Base-by-base conservation (phyloP, 2,329 filamentous ascomycete species). In the Stagonosporopsis cucurbitacearum region DNA sequence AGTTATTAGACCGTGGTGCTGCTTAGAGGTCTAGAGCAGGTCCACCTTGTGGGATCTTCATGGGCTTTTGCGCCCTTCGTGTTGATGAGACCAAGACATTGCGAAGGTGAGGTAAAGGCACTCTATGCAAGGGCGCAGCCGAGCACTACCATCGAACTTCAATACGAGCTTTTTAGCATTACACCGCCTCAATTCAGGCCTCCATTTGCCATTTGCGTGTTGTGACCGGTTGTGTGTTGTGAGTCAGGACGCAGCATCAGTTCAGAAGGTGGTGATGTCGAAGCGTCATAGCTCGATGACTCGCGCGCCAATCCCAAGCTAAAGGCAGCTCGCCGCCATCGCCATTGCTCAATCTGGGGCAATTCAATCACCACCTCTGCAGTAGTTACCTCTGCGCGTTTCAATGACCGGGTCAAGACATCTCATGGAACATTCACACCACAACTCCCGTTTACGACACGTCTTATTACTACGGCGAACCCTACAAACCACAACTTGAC, bases 341-440 rank as follows among this genome's bases (percentile, higher is more conserved):
- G 33, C 43, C 20, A 26, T 26, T 50, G 39, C 45, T 47, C 37
- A 22, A 20, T 39, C 54, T 53, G 50, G 41, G 50, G 40, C 53
- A 56, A 51, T 50, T 56, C 47, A 56, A 45, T 26, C 46, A 50
- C 45, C 36, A 49, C 54, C n/a, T 42, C 37, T 43, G 47, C 57
- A 60, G 56, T 58, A 51, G 44, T 43, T 43, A 37, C n/a, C 32
- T 49, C 55, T 59, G 59, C 62, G 61, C 58, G 45, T 55, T 57
- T 63, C 70, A 72, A 73, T 74, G 70, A 61, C 56, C 49, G 56
- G 62, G 56, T 60, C 54, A 58, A 57, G 52, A 55, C 65, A 62
- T 66, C 66, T 64, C 67, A 75, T 75, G 73, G 72, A 74, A 71
- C 51, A 65, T 64, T 59, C 51, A 60, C 54, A 44, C 55, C 39